Evolutionary conservation across 2,329 filamentous ascomycete genomes (phyloP).

Genomic region (Monilinia laxa): DNA sequence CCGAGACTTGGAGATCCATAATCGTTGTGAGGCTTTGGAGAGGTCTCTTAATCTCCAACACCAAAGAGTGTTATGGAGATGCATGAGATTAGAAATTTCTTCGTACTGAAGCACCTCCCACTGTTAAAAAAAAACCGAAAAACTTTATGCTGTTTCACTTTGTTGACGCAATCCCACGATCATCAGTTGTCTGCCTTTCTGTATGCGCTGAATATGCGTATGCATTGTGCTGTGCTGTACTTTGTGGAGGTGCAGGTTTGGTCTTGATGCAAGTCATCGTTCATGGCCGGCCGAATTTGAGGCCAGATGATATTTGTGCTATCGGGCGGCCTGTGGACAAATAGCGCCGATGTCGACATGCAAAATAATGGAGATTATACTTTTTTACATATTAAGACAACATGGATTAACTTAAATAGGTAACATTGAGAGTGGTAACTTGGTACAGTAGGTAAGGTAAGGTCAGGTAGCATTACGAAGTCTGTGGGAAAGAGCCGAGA

Average conservation of each 20-base stretch:
- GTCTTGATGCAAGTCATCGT: conserved; percentile 24
- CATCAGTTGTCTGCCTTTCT: conserved; percentile 17
- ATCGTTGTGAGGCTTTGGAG: conserved; percentile 10
- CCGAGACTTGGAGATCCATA: conserved; percentile 20
- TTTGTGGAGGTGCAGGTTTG: conserved; percentile 17
- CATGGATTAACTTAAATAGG: conserved; percentile 15
- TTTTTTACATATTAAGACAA: conserved; percentile 1
- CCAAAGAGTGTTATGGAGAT: conserved; percentile 18
- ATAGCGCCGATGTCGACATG: conserved; percentile 10
- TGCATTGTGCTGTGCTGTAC: conserved; percentile 19
- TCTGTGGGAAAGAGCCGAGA: too few species aligned
- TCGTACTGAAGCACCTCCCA: conserved; percentile 6
- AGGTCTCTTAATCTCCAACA: conserved; percentile 21
- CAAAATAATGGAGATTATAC: conserved; percentile 2
- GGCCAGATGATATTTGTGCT: conserved; percentile 18
- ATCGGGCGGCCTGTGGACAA: not conserved
- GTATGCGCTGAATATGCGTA: conserved; percentile 25
- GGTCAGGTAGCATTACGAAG: not conserved
- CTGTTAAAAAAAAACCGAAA: not conserved
- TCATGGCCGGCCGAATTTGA: conserved; percentile 21
- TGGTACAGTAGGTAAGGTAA: not conserved
- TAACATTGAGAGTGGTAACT: not conserved
- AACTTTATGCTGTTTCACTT: conserved; percentile 21
- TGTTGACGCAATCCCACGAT: conserved; percentile 13
- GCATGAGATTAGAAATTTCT: conserved; percentile 8